phyloP scores from a whole-genome alignment of 768 basidiomycete species.

The Sutorius australiensis region DNA sequence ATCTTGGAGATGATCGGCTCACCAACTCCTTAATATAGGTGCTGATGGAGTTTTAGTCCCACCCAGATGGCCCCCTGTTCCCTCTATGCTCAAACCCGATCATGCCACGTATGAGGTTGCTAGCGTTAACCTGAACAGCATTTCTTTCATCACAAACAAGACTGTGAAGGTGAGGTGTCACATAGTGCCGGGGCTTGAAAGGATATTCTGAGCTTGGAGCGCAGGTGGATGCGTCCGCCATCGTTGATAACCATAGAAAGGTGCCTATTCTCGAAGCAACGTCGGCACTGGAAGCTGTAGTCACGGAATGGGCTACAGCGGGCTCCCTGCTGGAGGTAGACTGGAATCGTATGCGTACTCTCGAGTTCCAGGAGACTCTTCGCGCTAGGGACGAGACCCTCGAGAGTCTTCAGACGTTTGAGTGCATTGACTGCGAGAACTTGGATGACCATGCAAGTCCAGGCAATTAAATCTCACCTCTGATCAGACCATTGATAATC shows the following conservation, averaged over 20 bases:
- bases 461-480: background rate
- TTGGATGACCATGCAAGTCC: slow-evolving; percentile 74
- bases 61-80: slow-evolving; percentile 74
- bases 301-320: slow-evolving; percentile 53
- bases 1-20: background rate
- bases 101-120: slow-evolving; percentile 64
- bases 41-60: slow-evolving; percentile 52
- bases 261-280: slow-evolving; percentile 57
- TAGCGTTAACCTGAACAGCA: slow-evolving; percentile 64
- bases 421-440: slow-evolving; percentile 58
- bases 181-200: background rate
- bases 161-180: slow-evolving; percentile 76
- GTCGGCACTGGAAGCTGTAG: slow-evolving; percentile 44
- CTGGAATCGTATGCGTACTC: slow-evolving; percentile 75
- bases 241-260: slow-evolving; percentile 64
- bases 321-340: slow-evolving; percentile 68
- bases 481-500: slow-evolving; percentile 8
- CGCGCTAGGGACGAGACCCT: slow-evolving; percentile 51
- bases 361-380: slow-evolving; percentile 89
- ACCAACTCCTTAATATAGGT: slow-evolving; percentile 40
- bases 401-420: slow-evolving; percentile 38
- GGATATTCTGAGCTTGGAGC: background rate
- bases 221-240: slow-evolving; percentile 67
- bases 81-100: slow-evolving; percentile 44
- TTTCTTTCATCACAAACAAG: slow-evolving; percentile 69